Base-by-base conservation (phyloP, 2,329 filamentous ascomycete genomes). In the Diaporthe humulicola region DNA sequence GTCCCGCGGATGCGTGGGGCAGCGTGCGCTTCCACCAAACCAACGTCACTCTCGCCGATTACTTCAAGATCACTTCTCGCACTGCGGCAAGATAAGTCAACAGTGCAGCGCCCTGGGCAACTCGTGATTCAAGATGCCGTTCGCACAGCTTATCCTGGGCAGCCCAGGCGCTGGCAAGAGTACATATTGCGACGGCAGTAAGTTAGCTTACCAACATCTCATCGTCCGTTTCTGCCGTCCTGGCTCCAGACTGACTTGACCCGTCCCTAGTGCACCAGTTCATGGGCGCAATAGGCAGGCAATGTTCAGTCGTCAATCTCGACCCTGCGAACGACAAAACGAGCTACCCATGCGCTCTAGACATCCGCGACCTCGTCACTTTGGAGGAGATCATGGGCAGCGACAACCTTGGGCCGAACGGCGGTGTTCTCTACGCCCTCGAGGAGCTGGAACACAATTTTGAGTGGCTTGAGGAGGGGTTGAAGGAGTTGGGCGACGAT, bases 251-350 rank as follows among this genome's bases (percentile, higher is more conserved):
- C 75, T 61, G 50, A 70, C 33, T 10, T 4, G 67, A 48, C 3
- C 25, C 17, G 50, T 52, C 12, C 61, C 15, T 75, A 93, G 91
- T 99, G 94, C 95, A 98, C 82, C 97, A 99, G 86, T 99, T 99
- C 86, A 93, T 98, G 89, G 93, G 93, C 78, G 96, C 97, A 77
- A 98, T 99, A 82, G 95, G 96, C 76, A 93, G 97, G 73, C 96
- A 97, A 84, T 98, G 95, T 87, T 97, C 95, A 22, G 92, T 98
- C 50, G 95, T 98, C 75, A 99, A 99, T 83, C 93, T 99, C 78
- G 97, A 99, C 85, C 97, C 97, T 36, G 97, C 97, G 72, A 99
- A 99, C 87, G 96, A 98, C 81, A 92, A 93, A 75, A 97, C 95
- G 1, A 94, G 91, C 76, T 99, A 98, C 84, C 92, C 93, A 28